A percentile compares a stretch with the other conserved stretches of the same genome.
phyloP scores from a whole-genome alignment of 2,329 filamentous ascomycete genomes.

The Alternaria hordeiaustralica region DNA sequence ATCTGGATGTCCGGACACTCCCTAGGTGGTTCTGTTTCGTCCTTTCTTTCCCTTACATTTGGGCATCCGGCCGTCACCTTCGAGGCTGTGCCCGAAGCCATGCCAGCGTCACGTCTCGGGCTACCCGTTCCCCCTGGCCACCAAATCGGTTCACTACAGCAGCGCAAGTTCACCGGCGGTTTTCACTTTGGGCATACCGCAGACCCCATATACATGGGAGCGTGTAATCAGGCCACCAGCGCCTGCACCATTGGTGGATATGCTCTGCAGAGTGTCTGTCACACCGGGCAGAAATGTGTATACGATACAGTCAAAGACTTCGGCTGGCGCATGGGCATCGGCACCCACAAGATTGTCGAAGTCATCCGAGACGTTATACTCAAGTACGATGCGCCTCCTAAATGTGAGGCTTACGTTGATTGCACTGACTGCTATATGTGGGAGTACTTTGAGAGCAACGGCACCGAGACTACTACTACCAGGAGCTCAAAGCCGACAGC shows the following conservation, averaged over 20 bases:
- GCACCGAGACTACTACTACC: slow-evolving; percentile 73
- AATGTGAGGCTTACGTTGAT: slow-evolving; percentile 74
- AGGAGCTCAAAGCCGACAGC: slow-evolving; percentile 56
- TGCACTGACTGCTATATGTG: slow-evolving; percentile 91
- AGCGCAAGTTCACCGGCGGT: slow-evolving; percentile 68
- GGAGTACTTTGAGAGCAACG: slow-evolving; percentile 95
- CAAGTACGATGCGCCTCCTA: slow-evolving; percentile 80
- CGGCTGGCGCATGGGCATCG: slow-evolving; percentile 89
- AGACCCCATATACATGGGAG: slow-evolving; percentile 92
- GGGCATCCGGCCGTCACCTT: slow-evolving; percentile 91
- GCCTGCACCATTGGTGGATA: slow-evolving; percentile 92
- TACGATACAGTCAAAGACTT: slow-evolving; percentile 93
- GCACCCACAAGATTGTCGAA: slow-evolving; percentile 86
- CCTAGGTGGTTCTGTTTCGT: slow-evolving; percentile 85
- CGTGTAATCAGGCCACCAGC: slow-evolving; percentile 88
- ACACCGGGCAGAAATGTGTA: slow-evolving; percentile 83
- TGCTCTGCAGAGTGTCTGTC: slow-evolving; percentile 90
- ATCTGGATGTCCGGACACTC: slow-evolving; percentile 94
- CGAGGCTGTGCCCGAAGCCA: slow-evolving; percentile 88
- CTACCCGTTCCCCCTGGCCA: slow-evolving; percentile 83
- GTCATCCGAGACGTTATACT: slow-evolving; percentile 89
- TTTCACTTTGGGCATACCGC: slow-evolving; percentile 96
- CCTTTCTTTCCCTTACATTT: slow-evolving; percentile 89
- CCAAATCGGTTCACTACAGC: slow-evolving; percentile 72
- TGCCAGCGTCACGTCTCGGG: slow-evolving; percentile 83